Conservation (phyloP, 306 rosid genomes). For the Inga laurina region DNA sequence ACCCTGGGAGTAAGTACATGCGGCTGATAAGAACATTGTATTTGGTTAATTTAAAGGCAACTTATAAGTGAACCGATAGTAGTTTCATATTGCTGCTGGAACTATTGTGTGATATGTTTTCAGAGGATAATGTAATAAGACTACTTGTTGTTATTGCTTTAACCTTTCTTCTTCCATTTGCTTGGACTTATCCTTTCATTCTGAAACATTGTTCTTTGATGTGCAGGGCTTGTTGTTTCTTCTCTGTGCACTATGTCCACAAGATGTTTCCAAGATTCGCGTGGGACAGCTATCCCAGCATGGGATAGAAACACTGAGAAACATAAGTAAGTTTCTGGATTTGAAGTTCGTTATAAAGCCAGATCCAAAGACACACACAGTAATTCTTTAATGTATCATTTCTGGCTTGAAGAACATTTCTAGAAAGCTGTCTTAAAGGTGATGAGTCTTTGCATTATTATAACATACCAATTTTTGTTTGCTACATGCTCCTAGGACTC, state of each 20-base stretch:
- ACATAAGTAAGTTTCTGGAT: conserved; percentile 55
- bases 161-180: background rate
- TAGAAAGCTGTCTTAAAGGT: conserved; percentile 55
- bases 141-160: background rate
- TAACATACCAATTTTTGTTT: background rate
- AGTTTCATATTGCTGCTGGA: no score
- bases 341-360: conserved; percentile 75
- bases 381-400: conserved; percentile 70
- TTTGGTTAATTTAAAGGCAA: no score
- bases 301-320: no score
- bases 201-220: background rate
- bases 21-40: no score
- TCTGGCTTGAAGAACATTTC: conserved; percentile 76
- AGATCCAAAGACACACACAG: conserved; percentile 57
- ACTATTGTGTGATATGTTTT: no score
- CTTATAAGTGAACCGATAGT: no score
- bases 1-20: no score
- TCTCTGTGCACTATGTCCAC: conserved; percentile 70
- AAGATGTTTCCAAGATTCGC: conserved; percentile 38
- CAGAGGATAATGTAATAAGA: background rate
- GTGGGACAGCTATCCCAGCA: no score
- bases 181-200: background rate
- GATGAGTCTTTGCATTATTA: background rate
- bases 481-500: background rate
- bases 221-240: conserved; percentile 79